These are phyloP conservation scores for Phialophora macrospora DNA, from an alignment of 2,329 filamentous ascomycete genomes.

Conservation along the genomic window DNA sequence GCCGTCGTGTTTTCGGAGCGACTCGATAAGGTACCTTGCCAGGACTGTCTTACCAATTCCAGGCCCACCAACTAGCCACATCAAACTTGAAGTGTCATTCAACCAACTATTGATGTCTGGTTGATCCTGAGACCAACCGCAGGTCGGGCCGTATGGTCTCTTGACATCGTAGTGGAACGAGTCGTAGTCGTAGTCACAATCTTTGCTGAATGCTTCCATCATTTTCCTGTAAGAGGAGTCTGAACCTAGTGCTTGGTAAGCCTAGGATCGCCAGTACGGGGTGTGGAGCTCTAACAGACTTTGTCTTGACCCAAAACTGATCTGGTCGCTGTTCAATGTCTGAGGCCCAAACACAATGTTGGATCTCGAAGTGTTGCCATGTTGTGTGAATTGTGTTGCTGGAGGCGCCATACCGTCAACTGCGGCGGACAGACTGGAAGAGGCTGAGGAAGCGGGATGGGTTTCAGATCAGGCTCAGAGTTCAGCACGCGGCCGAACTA, in stretches of 20 bases:
- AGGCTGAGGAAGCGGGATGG: background rate
- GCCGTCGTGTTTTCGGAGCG: background rate
- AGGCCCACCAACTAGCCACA: slow-evolving; percentile 4
- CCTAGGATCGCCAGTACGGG: background rate
- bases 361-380: background rate
- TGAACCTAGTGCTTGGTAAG: slow-evolving; percentile 1
- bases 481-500: background rate
- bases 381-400: background rate
- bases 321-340: background rate
- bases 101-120: background rate
- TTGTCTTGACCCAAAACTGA: background rate
- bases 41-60: background rate
- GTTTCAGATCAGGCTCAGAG: background rate
- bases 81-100: background rate
- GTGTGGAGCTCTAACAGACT: background rate
- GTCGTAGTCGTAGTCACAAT: background rate
- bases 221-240: background rate
- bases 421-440: background rate
- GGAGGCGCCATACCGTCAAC: background rate
- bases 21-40: background rate
- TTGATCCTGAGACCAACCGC: background rate
- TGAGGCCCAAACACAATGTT: background rate
- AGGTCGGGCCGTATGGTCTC: background rate
- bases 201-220: background rate
- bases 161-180: background rate